Conservation (phyloP, 1,139 yeast genomes). For the Debaryomycetaceae sp. region DNA sequence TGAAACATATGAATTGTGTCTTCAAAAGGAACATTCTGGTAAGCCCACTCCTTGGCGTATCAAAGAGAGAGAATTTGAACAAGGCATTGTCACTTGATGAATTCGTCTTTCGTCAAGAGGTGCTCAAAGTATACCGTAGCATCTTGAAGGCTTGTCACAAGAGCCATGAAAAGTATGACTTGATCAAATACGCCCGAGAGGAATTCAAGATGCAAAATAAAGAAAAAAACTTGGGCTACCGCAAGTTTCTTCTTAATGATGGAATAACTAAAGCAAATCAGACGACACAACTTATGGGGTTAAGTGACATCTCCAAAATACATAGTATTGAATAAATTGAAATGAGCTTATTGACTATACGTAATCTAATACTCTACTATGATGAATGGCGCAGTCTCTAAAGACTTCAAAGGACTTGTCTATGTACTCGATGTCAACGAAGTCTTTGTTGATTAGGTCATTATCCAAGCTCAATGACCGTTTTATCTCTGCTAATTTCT, state of each 20-base stretch:
- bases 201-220: slow-evolving; percentile 31
- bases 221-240: slow-evolving; percentile 30
- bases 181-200: slow-evolving; percentile 28
- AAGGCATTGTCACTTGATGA: slow-evolving; percentile 35
- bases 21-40: background rate
- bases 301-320: background rate
- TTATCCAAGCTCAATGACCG: slow-evolving; percentile 3
- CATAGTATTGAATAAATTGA: background rate
- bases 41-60: background rate
- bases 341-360: slow-evolving; percentile 1
- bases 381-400: background rate
- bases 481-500: slow-evolving; percentile 12
- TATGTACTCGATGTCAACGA: slow-evolving; percentile 11
- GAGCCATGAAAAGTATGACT: slow-evolving; percentile 36
- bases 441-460: slow-evolving; percentile 8
- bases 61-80: slow-evolving; percentile 5
- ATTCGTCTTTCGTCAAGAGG: slow-evolving; percentile 36
- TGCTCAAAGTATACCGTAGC: slow-evolving; percentile 31
- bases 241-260: slow-evolving; percentile 35
- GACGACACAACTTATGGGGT: slow-evolving; percentile 24
- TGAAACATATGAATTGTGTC: background rate
- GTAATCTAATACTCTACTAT: slow-evolving; percentile 7
- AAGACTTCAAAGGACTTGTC: slow-evolving; percentile 9
- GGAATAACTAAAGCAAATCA: slow-evolving; percentile 30
- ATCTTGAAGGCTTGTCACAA: slow-evolving; percentile 31